A percentile compares a stretch with the other conserved stretches of the same genome.
phyloP scores from a whole-genome alignment of 306 rosid species.

The Citrullus mucosospermus region DNA sequence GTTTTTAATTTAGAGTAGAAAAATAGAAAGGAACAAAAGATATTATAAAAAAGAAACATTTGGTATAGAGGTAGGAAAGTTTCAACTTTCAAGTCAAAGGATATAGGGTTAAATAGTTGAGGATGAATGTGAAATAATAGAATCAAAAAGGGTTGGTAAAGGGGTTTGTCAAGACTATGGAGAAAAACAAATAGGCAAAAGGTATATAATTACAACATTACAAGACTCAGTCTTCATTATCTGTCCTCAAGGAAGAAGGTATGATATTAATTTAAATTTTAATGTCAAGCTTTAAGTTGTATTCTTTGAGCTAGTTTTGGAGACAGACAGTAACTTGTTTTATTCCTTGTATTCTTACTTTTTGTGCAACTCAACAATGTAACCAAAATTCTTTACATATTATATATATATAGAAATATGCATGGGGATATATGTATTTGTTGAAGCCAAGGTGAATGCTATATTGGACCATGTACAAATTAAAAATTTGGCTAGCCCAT shows the following conservation, averaged over 20 bases:
- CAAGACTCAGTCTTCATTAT: not conserved
- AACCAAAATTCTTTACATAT: not conserved
- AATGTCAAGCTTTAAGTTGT: not conserved
- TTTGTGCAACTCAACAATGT: not conserved
- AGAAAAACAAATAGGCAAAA: not conserved
- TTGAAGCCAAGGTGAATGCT: not conserved
- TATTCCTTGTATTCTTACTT: not conserved
- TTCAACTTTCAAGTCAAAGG: not conserved
- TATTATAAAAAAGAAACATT: not conserved
- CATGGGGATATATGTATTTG: not conserved
- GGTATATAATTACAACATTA: constrained; percentile 1
- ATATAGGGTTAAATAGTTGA: not conserved
- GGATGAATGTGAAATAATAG: not conserved
- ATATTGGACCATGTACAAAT: not conserved
- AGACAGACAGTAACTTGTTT: not conserved
- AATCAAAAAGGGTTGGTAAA: not conserved
- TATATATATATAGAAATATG: not conserved
- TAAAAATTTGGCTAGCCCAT: not conserved
- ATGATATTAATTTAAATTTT: not conserved
- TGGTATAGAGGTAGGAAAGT: not conserved
- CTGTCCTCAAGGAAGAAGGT: not conserved
- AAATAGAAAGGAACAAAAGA: not conserved
- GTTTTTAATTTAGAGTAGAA: not conserved
- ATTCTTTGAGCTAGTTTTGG: not conserved
- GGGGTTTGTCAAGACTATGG: not conserved